Evolutionary conservation across 306 rosid genomes (phyloP).

Genomic region (Trichosanthes cucumerina): DNA sequence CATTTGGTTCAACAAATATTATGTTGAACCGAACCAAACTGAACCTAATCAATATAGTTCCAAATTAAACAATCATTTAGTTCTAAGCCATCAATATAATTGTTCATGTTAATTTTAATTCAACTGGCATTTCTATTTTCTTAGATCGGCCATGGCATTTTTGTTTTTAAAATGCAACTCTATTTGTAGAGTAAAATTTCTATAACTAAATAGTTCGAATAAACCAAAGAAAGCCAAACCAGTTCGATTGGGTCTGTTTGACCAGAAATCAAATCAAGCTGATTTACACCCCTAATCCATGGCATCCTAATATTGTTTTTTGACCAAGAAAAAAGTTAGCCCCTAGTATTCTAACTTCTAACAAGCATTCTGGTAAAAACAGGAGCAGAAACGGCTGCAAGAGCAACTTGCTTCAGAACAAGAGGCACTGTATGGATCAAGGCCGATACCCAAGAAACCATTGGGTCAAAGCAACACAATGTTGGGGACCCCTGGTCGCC

Average conservation of each 20-base stretch:
- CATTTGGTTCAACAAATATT: not conserved
- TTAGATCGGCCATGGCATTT: not conserved
- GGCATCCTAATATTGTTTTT: not conserved
- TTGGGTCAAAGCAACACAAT: slow-evolving; percentile 57
- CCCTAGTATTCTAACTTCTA: not conserved
- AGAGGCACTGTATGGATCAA: slow-evolving; percentile 66
- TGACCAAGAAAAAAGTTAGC: not conserved
- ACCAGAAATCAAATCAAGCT: not conserved
- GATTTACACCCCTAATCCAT: not conserved
- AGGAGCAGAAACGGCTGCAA: slow-evolving; percentile 69
- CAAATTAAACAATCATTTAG: too few species aligned
- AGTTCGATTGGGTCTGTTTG: not conserved
- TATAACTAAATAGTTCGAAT: not conserved
- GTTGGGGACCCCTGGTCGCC: slow-evolving; percentile 65
- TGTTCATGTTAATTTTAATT: too few species aligned
- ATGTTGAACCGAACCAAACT: not conserved
- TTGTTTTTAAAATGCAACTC: not conserved
- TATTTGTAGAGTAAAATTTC: not conserved
- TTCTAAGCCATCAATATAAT: not conserved
- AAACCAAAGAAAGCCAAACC: not conserved
- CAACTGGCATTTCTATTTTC: not conserved
- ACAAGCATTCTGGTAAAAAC: slow-evolving; percentile 7
- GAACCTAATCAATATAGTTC: too few species aligned
- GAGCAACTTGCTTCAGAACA: slow-evolving; percentile 66
- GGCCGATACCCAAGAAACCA: slow-evolving; percentile 63